Percentiles rank a stretch among this genome's conserved stretches.
These are phyloP conservation scores for Neophaeococcomyces mojaviensis DNA, from an alignment of 2,329 filamentous ascomycete species.

Conservation along the genomic window DNA sequence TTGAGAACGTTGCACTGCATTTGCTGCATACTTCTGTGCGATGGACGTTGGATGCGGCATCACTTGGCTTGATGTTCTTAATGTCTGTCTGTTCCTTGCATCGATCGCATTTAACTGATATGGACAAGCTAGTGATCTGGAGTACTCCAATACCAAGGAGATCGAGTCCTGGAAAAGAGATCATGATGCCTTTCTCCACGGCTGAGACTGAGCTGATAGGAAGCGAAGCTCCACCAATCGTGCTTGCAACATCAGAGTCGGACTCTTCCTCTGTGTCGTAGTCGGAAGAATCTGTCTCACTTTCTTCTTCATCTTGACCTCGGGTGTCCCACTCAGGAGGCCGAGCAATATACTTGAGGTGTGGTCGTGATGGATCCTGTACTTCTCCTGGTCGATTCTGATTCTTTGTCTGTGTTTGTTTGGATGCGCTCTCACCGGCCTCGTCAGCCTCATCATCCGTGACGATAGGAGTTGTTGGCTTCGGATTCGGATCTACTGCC, in stretches of 20 bases:
- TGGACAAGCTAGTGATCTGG: conserved; percentile 57
- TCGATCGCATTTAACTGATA: conserved; percentile 69
- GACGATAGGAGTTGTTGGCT: conserved; percentile 11
- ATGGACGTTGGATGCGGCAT: conserved; percentile 2
- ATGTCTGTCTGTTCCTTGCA: conserved; percentile 70
- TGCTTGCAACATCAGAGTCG: conserved; percentile 30
- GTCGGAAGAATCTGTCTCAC: conserved; percentile 34
- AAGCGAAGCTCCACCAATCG: conserved; percentile 24
- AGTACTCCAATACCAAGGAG: conserved; percentile 70
- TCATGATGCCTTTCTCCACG: conserved; percentile 52
- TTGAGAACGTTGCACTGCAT: conserved; percentile 36
- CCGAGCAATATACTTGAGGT: conserved; percentile 64
- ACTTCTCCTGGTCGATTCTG: conserved; percentile 14
- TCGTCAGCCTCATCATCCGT: background rate
- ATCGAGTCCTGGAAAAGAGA: conserved; percentile 71
- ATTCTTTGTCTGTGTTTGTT: conserved; percentile 3
- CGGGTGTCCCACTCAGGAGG: conserved; percentile 65
- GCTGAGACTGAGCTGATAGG: conserved; percentile 44
- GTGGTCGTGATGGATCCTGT: conserved; percentile 44
- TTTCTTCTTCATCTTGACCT: conserved; percentile 28
- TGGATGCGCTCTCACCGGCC: background rate
- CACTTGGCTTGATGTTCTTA: conserved; percentile 49
- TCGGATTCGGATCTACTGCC: conserved; percentile 46
- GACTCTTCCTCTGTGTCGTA: conserved; percentile 33
- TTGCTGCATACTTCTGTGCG: conserved; percentile 48